Evolutionary conservation across 2,329 filamentous ascomycete species (phyloP).

Genomic region (Coccinonectria pachysandricola): DNA sequence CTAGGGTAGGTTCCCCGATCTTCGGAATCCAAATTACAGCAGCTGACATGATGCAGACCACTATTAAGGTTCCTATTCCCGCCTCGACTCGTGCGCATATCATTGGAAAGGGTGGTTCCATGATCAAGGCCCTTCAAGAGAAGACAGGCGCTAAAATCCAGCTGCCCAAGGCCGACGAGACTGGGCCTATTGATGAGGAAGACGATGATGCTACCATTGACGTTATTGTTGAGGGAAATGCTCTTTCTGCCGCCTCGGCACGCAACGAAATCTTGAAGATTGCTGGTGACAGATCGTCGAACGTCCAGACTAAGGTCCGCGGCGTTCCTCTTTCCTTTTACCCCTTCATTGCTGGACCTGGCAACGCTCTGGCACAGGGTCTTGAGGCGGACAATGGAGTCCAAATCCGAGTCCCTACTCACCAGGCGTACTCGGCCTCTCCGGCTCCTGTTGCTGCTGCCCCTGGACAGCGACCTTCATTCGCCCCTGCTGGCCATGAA

Average conservation of each 20-base stretch:
- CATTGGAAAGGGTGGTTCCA: conserved; percentile 84
- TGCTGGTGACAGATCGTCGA: conserved; percentile 74
- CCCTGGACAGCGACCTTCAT: conserved; percentile 57
- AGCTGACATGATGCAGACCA: conserved; percentile 24
- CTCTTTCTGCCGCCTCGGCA: conserved; percentile 75
- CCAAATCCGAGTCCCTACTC: conserved; percentile 72
- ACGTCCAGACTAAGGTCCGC: conserved; percentile 70
- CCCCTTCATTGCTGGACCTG: conserved; percentile 80
- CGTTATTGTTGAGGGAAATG: conserved; percentile 83
- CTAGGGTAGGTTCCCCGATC: conserved; percentile 49
- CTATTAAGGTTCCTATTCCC: conserved; percentile 70
- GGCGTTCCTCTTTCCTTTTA: conserved; percentile 87
- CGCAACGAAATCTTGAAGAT: conserved; percentile 78
- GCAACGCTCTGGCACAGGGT: conserved; percentile 55
- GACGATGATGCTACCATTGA: conserved; percentile 80
- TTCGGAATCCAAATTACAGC: conserved; percentile 11
- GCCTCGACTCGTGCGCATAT: conserved; percentile 77
- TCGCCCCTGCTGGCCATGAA: conserved; percentile 54
- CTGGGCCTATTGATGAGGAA: conserved; percentile 45
- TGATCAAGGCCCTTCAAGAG: conserved; percentile 82
- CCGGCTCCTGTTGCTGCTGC: conserved; percentile 53
- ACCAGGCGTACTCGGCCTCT: conserved; percentile 64
- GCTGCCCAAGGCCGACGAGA: conserved; percentile 70
- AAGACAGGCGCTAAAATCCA: conserved; percentile 85
- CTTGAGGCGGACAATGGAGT: conserved; percentile 72